Conservation (phyloP, 129 eudicot genomes). For the Mikania micrantha region DNA sequence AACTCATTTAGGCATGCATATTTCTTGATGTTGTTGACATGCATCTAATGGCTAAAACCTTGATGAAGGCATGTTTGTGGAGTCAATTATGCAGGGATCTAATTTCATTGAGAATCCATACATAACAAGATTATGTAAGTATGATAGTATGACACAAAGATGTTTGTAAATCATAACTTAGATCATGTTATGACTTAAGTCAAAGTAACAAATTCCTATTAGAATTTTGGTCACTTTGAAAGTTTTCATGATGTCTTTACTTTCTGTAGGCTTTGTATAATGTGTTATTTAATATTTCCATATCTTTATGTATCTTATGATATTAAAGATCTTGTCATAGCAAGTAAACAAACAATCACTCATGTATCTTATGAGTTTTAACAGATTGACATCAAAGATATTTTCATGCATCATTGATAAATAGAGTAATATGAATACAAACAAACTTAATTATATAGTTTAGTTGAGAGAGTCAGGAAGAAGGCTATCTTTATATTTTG, state of each 20-base stretch:
- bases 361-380: not conserved
- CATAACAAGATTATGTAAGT: not conserved
- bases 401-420: not conserved
- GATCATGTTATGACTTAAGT: not conserved
- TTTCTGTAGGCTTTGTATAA: not conserved
- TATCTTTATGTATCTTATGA: not conserved
- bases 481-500: not conserved
- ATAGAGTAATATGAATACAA: not conserved
- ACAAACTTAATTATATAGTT: not conserved
- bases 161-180: not conserved
- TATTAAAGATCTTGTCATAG: too few relatives aligned
- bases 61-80: not conserved
- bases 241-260: not conserved
- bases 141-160: not conserved
- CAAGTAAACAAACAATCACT: too few relatives aligned
- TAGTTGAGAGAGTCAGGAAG: not conserved
- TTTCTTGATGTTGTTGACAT: not conserved
- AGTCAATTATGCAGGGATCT: not conserved
- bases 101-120: not conserved
- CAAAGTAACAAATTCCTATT: not conserved
- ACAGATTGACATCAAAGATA: not conserved
- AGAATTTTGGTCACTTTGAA: not conserved
- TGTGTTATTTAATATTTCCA: not conserved
- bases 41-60: not conserved
- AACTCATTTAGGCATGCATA: conserved; percentile 3